Evolutionary conservation across 495 filamentous ascomycete species (phyloP), one percentile per base, ranked within the genome.

Genomic region (Daldinia decipiens): DNA sequence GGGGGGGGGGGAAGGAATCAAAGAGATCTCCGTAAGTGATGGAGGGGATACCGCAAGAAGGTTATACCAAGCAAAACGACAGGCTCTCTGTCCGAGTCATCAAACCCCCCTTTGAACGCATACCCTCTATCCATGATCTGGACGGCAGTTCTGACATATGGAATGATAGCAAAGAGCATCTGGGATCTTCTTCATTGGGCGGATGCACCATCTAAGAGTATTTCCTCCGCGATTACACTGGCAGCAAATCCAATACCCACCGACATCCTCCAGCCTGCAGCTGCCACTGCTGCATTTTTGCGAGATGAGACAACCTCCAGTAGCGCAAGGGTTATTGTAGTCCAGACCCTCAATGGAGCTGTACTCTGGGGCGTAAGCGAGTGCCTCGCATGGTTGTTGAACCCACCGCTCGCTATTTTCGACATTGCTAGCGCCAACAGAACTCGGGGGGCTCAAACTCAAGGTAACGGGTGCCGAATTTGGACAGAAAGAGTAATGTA

Each of bases 161-260:
- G 65, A 61, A 43, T 77, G 75, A 47, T 74, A 76, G 58, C 75
- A 85, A 40, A 84, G 81, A n/a, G 81, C 78, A 56, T 85, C 81
- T 0, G 81, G 82, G 43, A 81, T 80, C 36, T 70, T 76, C 29
- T 68, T 73, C 71, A 77, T 72, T 31, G 70, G 77, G 36, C 78
- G 75, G 27, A 76, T 65, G 38, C 77, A 83, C 71, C 68, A 79
- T 34, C 76, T 74, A 34, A 79, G 77, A 38, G 72, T 72, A 50
- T 85, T 84, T 7, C 76, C 79, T 4, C 78, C 80, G 1, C 82
- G 76, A 4, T 70, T 63, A 50, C 82, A 85, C 34, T 68, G 75
- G 71, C 82, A 85, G 53, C 82, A 85, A 27, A 63, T 66, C 82
- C 83, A 85, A 15, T 77, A 55, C 2, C 81, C 80, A 19, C 75